Conservation (phyloP, 257 asterid species). For the Striga asiatica region DNA sequence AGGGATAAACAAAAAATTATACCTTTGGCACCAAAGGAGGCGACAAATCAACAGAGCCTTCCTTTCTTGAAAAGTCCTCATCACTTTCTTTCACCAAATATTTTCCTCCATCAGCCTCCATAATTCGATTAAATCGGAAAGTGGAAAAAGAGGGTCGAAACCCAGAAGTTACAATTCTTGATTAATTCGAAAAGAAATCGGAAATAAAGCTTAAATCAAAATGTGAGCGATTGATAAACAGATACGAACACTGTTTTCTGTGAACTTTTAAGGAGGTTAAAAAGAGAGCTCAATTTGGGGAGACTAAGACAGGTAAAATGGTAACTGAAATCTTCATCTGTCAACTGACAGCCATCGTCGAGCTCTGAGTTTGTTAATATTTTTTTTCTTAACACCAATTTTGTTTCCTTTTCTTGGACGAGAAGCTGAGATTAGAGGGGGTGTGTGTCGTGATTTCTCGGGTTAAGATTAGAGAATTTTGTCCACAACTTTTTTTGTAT, state of each 20-base stretch:
- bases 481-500: too few species aligned
- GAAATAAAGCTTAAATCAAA: too few species aligned
- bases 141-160: not conserved
- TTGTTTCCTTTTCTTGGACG: not conserved
- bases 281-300: too few species aligned
- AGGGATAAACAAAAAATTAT: not conserved
- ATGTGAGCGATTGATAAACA: too few species aligned
- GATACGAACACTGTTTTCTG: too few species aligned
- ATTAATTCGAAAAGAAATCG: constrained; percentile 4
- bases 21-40: constrained; percentile 30
- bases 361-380: too few species aligned
- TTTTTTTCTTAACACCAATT: not conserved
- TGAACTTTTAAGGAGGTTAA: too few species aligned
- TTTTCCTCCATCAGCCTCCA: constrained; percentile 37
- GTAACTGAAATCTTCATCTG: too few species aligned
- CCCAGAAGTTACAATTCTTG: not conserved
- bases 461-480: too few species aligned
- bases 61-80: constrained; percentile 23
- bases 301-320: too few species aligned
- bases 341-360: constrained; percentile 14
- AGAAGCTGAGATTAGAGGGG: not conserved
- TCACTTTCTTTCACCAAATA: constrained; percentile 23
- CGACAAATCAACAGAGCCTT: constrained; percentile 9
- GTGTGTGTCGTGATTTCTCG: not conserved
- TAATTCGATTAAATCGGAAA: constrained; percentile 12